A percentile compares a stretch with the other conserved stretches of the same genome.
Evolutionary conservation across 2,329 filamentous ascomycete species (phyloP).

Genomic region (Phialophora chinensis): DNA sequence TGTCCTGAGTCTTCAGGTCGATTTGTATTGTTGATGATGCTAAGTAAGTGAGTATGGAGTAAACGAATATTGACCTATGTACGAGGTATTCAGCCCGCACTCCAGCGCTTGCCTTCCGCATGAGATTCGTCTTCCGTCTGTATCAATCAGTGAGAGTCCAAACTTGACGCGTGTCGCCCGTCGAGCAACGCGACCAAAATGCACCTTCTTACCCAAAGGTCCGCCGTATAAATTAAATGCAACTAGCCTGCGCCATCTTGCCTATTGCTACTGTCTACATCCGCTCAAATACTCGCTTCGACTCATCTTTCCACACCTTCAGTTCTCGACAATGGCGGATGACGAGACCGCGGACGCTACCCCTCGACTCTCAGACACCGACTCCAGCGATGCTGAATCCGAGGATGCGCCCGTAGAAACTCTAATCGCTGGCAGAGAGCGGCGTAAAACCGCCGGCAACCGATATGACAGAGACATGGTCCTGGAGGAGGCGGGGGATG

Average conservation of each 20-base stretch:
- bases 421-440: slow-evolving; percentile 74
- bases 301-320: neutral
- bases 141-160: neutral
- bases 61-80: too few species aligned
- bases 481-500: slow-evolving; percentile 68
- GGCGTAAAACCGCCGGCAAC: slow-evolving; percentile 82
- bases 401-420: slow-evolving; percentile 61
- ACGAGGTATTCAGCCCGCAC: neutral
- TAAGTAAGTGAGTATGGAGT: too few species aligned
- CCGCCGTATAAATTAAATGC: neutral
- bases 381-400: slow-evolving; percentile 44
- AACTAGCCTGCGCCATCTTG: too few species aligned
- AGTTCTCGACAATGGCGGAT: slow-evolving; percentile 18
- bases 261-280: neutral
- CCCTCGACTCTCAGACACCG: slow-evolving; percentile 33
- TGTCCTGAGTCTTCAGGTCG: neutral
- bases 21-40: too few species aligned
- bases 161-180: neutral
- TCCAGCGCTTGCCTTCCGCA: neutral
- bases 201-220: neutral
- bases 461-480: slow-evolving; percentile 79
- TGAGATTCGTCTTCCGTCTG: neutral
- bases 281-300: neutral
- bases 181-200: neutral
- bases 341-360: slow-evolving; percentile 24